Percentiles rank a stretch among this genome's conserved stretches.
These are phyloP conservation scores for Sugiyamaella pinicola DNA, from an alignment of 1,139 yeast genomes.

Conservation along the genomic window DNA sequence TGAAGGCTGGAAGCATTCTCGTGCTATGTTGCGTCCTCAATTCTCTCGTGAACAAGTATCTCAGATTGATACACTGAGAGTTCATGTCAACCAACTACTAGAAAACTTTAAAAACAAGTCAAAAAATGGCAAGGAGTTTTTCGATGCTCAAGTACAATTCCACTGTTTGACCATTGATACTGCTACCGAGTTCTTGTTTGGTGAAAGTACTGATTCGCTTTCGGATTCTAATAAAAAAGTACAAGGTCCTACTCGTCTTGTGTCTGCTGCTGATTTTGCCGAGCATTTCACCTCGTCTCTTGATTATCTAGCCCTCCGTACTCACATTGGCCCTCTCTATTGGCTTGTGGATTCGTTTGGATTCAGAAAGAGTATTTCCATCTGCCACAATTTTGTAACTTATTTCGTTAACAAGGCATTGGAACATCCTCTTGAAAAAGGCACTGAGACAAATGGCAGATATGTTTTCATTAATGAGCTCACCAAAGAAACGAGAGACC, in stretches of 20 bases:
- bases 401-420: slow-evolving; percentile 38
- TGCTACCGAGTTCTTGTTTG: slow-evolving; percentile 61
- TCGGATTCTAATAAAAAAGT: slow-evolving; percentile 26
- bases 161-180: slow-evolving; percentile 58
- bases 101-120: slow-evolving; percentile 22
- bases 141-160: slow-evolving; percentile 54
- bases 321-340: slow-evolving; percentile 38
- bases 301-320: slow-evolving; percentile 24
- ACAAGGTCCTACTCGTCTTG: slow-evolving; percentile 30
- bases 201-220: slow-evolving; percentile 47
- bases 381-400: slow-evolving; percentile 39
- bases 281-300: slow-evolving; percentile 51
- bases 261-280: slow-evolving; percentile 45
- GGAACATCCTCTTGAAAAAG: slow-evolving; percentile 31
- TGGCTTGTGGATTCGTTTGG: slow-evolving; percentile 42
- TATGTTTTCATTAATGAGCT: slow-evolving; percentile 46
- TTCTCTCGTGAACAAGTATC: slow-evolving; percentile 58
- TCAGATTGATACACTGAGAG: slow-evolving; percentile 51
- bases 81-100: slow-evolving; percentile 49
- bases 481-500: slow-evolving; percentile 53
- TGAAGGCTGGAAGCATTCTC: slow-evolving; percentile 58
- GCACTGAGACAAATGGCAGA: slow-evolving; percentile 23
- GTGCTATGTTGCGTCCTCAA: slow-evolving; percentile 61
- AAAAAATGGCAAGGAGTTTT: slow-evolving; percentile 39
- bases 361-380: slow-evolving; percentile 38